Evolutionary conservation across 129 eudicot species (phyloP), one percentile per base, ranked within the genome.

Genomic region (Logfia minima): DNA sequence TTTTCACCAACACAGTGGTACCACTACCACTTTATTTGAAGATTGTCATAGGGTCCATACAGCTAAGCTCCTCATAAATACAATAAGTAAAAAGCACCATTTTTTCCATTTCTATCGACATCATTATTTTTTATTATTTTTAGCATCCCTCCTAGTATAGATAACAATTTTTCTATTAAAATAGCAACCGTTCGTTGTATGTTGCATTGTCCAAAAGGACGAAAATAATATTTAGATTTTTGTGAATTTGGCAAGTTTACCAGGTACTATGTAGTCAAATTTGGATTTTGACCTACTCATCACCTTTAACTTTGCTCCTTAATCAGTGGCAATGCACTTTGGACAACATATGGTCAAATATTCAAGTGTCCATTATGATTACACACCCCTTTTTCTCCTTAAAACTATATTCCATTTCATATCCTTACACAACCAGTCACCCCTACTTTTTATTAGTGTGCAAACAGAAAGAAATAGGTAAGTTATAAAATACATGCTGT

Each of bases 1-100:
- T 21, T 79, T 77, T 62, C 64, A 84, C 87, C 80, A 80, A 80
- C 83, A 77, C 76, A 43, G 24, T 77, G 83, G 85, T 83, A 74
- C 86, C 86, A 43, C 80, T 83, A 70, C 85, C 83, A 43, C 80
- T 55, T 67, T 76, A 23, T 72, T 77, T 37, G 37, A 64, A 74
- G 76, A 71, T 82, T 67, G 55, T 48, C 55, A 13, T 48, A 64
- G 80, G 87, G 77, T 78, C 85, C 86, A 85, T 72, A 86, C 90
- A 79, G 82, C 86, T 81, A 80, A 79, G 73, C 81, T 66, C 39
- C 71, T 66, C 62, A 79, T 75, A 72, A 79, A 88, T 88, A 65
- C 86, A 67, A 62, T 41, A 23, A 80, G 58, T 28, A 59, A 26
- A 24, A 83, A 51, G 61, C 61, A 41, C 35, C 80, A 73, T 74